Evolutionary conservation across 257 asterid species (phyloP).

Genomic region (Solanum medicagineum): DNA sequence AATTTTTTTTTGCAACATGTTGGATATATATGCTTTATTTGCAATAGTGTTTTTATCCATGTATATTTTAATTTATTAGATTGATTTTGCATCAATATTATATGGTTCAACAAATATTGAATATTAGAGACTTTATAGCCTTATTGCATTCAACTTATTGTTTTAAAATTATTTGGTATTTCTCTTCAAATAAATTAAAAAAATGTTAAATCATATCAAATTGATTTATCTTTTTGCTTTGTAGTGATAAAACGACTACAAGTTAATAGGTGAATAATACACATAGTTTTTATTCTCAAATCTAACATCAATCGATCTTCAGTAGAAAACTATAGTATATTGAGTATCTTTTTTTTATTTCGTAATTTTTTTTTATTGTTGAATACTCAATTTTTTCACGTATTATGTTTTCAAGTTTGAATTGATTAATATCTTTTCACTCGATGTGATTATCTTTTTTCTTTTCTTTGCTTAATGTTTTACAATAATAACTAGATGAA

Average conservation of each 20-base stretch:
- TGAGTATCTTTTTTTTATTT: too few relatives aligned
- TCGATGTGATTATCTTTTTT: neutral
- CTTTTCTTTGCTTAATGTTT: too few relatives aligned
- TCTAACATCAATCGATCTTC: too few relatives aligned
- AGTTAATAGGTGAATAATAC: too few relatives aligned
- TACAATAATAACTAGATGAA: too few relatives aligned
- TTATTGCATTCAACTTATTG: neutral
- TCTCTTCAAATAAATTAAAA: neutral
- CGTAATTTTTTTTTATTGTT: too few relatives aligned
- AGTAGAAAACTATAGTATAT: too few relatives aligned
- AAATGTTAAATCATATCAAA: neutral
- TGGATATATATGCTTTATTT: neutral
- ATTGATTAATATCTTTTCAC: neutral
- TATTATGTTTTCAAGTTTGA: too few relatives aligned
- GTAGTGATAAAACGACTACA: neutral
- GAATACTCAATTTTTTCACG: too few relatives aligned
- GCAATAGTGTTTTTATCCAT: neutral
- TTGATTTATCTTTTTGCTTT: too few relatives aligned
- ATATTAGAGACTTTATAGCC: neutral
- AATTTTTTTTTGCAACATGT: neutral
- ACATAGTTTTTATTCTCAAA: too few relatives aligned
- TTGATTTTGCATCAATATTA: neutral
- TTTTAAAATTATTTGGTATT: neutral
- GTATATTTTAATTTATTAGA: neutral
- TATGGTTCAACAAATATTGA: neutral